These are phyloP conservation scores for Lyophyllum decastes DNA, from an alignment of 768 basidiomycete species.

Conservation along the genomic window DNA sequence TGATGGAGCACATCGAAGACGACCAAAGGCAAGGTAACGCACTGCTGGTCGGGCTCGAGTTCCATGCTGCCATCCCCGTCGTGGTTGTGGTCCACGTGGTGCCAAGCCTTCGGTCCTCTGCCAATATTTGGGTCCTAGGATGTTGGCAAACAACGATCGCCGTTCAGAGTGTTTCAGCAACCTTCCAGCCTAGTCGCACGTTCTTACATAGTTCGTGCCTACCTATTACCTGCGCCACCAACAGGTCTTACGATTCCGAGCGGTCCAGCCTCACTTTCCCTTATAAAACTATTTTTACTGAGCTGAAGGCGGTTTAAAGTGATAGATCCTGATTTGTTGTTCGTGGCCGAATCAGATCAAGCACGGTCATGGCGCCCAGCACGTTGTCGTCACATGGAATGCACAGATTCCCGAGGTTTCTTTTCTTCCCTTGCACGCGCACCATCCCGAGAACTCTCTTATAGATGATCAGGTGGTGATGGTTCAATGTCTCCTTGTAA, in stretches of 20 bases:
- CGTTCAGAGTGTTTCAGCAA: too few relatives aligned
- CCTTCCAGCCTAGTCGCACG: too few relatives aligned
- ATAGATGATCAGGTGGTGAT: not conserved
- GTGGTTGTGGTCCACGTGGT: not conserved
- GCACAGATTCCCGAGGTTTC: not conserved
- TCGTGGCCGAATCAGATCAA: too few relatives aligned
- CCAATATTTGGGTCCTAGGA: not conserved
- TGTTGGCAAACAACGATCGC: not conserved
- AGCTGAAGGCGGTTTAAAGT: too few relatives aligned
- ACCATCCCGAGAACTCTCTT: not conserved
- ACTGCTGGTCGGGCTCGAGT: not conserved
- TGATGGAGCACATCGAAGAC: not conserved
- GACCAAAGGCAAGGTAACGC: not conserved
- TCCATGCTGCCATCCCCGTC: not conserved
- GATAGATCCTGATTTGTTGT: too few relatives aligned
- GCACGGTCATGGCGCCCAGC: too few relatives aligned
- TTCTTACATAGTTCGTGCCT: too few relatives aligned
- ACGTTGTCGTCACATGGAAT: not conserved
- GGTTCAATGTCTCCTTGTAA: not conserved
- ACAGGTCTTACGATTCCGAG: too few relatives aligned
- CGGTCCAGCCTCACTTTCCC: too few relatives aligned
- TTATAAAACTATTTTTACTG: too few relatives aligned
- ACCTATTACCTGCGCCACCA: not conserved
- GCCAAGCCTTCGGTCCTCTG: not conserved
- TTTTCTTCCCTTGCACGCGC: not conserved